Evolutionary conservation across 2,329 filamentous ascomycete species (phyloP), one percentile per base, ranked within the genome.

Genomic region (Cladosporium sp.): DNA sequence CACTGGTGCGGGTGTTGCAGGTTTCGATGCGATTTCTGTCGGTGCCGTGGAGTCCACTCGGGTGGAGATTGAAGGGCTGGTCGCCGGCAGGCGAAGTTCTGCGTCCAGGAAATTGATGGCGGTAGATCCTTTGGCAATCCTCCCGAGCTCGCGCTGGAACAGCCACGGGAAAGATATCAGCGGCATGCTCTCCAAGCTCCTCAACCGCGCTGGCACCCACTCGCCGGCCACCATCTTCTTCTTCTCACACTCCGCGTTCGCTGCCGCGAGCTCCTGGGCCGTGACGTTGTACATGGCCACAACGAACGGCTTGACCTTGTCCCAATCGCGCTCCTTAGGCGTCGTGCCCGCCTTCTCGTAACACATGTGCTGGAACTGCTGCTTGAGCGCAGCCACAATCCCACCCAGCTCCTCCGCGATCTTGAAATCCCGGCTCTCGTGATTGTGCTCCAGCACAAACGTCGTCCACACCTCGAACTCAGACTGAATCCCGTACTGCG

Each of bases 101-200:
- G 22, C 22, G 22, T 28, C 22, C 22, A 28, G 4, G 22, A 28
- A 7, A 28, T 28, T 28, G 22, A 28, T 28, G 33, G 44, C 18
- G n/a, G 4, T 9, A 42, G 37, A 3, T 7, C 65, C 69, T 22
- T 71, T 81, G 1, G 86, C 87, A 60, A 95, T 83, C 44, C 77
- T 77, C 1, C 86, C 84, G 3, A 95, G 74, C 54, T 89, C 80
- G 42, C 79, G 77, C 10, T 83, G 77, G 58, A 97, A 95, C 2
- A 97, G 74, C 93, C 93, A 98, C 0, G 93, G 92, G 61, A 96
- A 97, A 54, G 86, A 93, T 61, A 96, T 93, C 8, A 97, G 74
- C 0, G 93, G 92, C 77, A 90, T 85, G 2, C 73, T 71, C 8
- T 74, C 74, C 2, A 74, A 63, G 9, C 69, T 71, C 63, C 71